Base-by-base conservation (phyloP, 2,329 filamentous ascomycete genomes). In the Xylaria sp. region DNA sequence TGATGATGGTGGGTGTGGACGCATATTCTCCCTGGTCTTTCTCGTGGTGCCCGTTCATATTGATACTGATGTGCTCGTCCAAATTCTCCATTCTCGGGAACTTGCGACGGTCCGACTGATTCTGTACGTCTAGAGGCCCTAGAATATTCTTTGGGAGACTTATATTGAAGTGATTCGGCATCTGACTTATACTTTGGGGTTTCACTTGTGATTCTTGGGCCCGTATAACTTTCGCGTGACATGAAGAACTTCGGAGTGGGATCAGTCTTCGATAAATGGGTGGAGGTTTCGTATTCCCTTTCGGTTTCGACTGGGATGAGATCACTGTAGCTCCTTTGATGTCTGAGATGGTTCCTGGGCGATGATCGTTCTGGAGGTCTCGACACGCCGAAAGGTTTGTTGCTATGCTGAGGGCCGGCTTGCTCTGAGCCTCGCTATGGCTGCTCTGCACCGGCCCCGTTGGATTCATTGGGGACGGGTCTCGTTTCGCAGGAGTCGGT, bases 1-100 rank as follows among this genome's bases (percentile, higher is more conserved):
- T 89, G 87, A 77, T 89, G 87, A 74, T 90, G 86, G 74, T 90
- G 88, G 71, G 84, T 87, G 76, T 89, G 87, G 67, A 88, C 72
- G 73, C 87, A 88, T 71, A 86, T 74, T 70, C 74, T 72, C 51
- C 33, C 56, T 2, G 57, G 64, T 13, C 71, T 67, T 36, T 72
- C 54, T 31, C 43, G 39, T 66, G 63, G 46, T 62, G 64, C 65
- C 54, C 54, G 43, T 55, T 65, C 52, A 48, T 70, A 48, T 62
- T 58, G 39, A 41, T 28, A n/a, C 41, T 43, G 43, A 10, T 43
- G 36, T 48, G 39, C 2, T 20, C 7, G 20, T 36, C 25, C 36
- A n/a, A 23, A 5, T 18, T 20, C 18, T 33, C 28, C 20, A 8
- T 18, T 57, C 6, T 55, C n/a, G 28, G 3, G 5, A 7, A 15